Evolutionary conservation across 1,139 yeast species (phyloP).

Genomic region (Hemisphaericaspora xylofermentans): DNA sequence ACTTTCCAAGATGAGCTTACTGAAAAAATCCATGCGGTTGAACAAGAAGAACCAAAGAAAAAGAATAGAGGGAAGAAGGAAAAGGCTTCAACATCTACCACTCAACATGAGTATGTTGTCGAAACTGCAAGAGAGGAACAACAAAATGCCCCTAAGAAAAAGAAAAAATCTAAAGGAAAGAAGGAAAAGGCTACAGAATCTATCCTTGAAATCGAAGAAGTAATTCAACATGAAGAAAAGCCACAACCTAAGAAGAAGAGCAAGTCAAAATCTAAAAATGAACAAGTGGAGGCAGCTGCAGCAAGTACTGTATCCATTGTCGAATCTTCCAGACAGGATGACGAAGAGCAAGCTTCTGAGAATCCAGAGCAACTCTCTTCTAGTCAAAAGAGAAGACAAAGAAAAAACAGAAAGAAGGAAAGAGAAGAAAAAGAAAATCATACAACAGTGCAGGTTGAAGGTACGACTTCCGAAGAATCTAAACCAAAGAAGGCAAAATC

Average conservation of each 20-base stretch:
- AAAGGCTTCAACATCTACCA: neutral
- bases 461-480: neutral
- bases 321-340: neutral
- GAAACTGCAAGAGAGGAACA: neutral
- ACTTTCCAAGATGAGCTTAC: too few species aligned
- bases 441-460: neutral
- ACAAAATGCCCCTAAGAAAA: neutral
- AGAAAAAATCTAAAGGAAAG: neutral
- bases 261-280: neutral
- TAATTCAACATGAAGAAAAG: neutral
- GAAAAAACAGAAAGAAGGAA: neutral
- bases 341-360: neutral
- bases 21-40: too few species aligned
- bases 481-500: slow-evolving; percentile 1
- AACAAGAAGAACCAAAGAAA: neutral
- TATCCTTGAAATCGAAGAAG: neutral
- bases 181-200: neutral
- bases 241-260: neutral
- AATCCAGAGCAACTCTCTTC: neutral
- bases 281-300: neutral
- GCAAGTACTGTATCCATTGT: neutral
- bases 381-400: neutral
- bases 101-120: too few species aligned
- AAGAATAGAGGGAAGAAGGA: neutral
- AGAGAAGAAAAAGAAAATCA: neutral